Conservation (phyloP, 2,329 filamentous ascomycete genomes). For the Xylaria sp. region DNA sequence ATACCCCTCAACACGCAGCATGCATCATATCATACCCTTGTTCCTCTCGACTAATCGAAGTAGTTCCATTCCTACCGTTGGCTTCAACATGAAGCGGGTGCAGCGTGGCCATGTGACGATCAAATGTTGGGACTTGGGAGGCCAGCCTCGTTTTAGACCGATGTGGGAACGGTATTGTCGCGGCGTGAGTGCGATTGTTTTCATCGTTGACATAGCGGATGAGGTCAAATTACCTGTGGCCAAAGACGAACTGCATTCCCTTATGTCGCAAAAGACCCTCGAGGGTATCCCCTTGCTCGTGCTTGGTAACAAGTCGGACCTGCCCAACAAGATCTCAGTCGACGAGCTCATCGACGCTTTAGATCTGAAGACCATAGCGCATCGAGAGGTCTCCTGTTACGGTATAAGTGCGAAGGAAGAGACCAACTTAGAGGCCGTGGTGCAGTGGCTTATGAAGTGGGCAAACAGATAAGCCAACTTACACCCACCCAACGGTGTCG, state of each 20-base stretch:
- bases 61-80: slow-evolving; percentile 97
- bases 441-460: slow-evolving; percentile 95
- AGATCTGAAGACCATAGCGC: slow-evolving; percentile 87
- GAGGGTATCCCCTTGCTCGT: slow-evolving; percentile 93
- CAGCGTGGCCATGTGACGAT: slow-evolving; percentile 98
- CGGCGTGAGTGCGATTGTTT: slow-evolving; percentile 96
- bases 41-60: slow-evolving; percentile 54
- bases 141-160: slow-evolving; percentile 93
- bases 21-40: slow-evolving; percentile 26
- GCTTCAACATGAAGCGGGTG: slow-evolving; percentile 99
- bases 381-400: slow-evolving; percentile 97
- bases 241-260: slow-evolving; percentile 89
- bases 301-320: slow-evolving; percentile 96
- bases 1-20: slow-evolving; percentile 37
- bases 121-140: slow-evolving; percentile 99
- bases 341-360: slow-evolving; percentile 95
- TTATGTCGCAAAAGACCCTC: slow-evolving; percentile 85
- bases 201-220: slow-evolving; percentile 97
- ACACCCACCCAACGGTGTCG: slow-evolving; percentile 21
- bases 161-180: slow-evolving; percentile 99
- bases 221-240: slow-evolving; percentile 81
- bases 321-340: slow-evolving; percentile 88
- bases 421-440: slow-evolving; percentile 95
- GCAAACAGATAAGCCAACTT: slow-evolving; percentile 71
- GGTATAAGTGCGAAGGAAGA: slow-evolving; percentile 99